Conservation (phyloP, 139 green algal species). For the Closterium sp. region DNA sequence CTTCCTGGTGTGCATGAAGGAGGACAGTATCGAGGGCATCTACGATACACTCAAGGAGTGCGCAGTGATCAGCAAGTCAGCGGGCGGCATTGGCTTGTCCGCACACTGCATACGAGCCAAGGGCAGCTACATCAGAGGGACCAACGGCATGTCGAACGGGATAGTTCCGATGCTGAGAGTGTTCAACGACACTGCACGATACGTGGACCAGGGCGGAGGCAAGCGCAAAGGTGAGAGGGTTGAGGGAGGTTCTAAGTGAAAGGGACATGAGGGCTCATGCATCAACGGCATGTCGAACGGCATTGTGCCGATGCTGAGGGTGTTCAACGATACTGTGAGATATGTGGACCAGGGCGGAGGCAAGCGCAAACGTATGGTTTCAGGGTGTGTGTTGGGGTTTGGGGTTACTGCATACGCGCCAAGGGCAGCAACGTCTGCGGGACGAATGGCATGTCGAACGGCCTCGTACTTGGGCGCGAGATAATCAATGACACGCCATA, state of each 20-base stretch:
- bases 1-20: slow-evolving; percentile 95
- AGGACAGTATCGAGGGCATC: slow-evolving; percentile 94
- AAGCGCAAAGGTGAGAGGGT: too few relatives aligned
- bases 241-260: too few relatives aligned
- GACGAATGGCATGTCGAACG: too few relatives aligned
- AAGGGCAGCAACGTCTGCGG: too few relatives aligned
- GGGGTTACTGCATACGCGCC: too few relatives aligned
- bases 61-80: slow-evolving; percentile 89
- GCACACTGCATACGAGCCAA: slow-evolving; percentile 94
- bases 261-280: too few relatives aligned
- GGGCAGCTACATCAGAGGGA: slow-evolving; percentile 94
- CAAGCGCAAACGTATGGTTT: slow-evolving; percentile 81
- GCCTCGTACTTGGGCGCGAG: too few relatives aligned
- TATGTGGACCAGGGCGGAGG: slow-evolving; percentile 91
- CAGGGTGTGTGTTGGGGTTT: too few relatives aligned
- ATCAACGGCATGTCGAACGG: slow-evolving; percentile 93
- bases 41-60: slow-evolving; percentile 99
- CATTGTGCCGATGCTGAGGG: slow-evolving; percentile 98
- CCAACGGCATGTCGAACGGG: slow-evolving; percentile 95
- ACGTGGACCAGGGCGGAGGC: slow-evolving; percentile 90
- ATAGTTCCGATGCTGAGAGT: slow-evolving; percentile 99
- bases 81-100: slow-evolving; percentile 90
- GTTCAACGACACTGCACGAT: slow-evolving; percentile 97
- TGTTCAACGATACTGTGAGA: slow-evolving; percentile 98
- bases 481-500: too few relatives aligned